Evolutionary conservation across 1,139 yeast species (phyloP).

Genomic region (Diutina sp.): DNA sequence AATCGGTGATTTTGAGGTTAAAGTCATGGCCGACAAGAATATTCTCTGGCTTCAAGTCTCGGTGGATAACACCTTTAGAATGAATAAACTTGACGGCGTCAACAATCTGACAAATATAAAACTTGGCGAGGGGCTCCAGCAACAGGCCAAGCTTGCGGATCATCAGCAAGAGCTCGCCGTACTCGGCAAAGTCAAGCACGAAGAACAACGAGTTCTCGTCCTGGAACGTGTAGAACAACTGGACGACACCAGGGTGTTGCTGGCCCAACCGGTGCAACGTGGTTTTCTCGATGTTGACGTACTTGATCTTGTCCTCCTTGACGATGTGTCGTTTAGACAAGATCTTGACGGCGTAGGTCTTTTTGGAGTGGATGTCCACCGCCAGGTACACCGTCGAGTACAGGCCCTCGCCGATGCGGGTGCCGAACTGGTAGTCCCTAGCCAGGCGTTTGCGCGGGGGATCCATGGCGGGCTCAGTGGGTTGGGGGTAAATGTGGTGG

Average conservation of each 20-base stretch:
- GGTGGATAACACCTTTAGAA: slow-evolving; percentile 2
- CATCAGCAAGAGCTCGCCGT: slow-evolving; percentile 60
- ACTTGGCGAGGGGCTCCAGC: slow-evolving; percentile 28
- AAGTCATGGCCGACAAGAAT: slow-evolving; percentile 51
- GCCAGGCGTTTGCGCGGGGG: slow-evolving; percentile 14
- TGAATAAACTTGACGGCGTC: slow-evolving; percentile 2
- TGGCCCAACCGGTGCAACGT: slow-evolving; percentile 61
- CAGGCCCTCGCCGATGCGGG: slow-evolving; percentile 69
- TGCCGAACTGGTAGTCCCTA: slow-evolving; percentile 60
- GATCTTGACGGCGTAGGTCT: slow-evolving; percentile 62
- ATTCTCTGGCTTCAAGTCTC: slow-evolving; percentile 2
- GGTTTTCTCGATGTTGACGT: slow-evolving; percentile 67
- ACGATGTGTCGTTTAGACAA: slow-evolving; percentile 65
- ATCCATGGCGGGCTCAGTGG: neutral
- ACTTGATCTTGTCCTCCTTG: slow-evolving; percentile 66
- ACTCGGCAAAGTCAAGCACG: slow-evolving; percentile 67
- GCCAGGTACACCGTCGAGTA: slow-evolving; percentile 69
- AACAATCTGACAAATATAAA: neutral
- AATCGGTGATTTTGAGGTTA: slow-evolving; percentile 88
- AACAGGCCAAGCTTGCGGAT: slow-evolving; percentile 45
- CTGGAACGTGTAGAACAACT: slow-evolving; percentile 66
- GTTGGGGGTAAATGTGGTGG: neutral
- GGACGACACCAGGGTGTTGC: slow-evolving; percentile 55
- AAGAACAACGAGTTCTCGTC: slow-evolving; percentile 62
- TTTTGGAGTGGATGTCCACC: slow-evolving; percentile 40